These are phyloP conservation scores for Lipomyces mesembrius DNA, from an alignment of 805 yeast species.

Conservation along the genomic window DNA sequence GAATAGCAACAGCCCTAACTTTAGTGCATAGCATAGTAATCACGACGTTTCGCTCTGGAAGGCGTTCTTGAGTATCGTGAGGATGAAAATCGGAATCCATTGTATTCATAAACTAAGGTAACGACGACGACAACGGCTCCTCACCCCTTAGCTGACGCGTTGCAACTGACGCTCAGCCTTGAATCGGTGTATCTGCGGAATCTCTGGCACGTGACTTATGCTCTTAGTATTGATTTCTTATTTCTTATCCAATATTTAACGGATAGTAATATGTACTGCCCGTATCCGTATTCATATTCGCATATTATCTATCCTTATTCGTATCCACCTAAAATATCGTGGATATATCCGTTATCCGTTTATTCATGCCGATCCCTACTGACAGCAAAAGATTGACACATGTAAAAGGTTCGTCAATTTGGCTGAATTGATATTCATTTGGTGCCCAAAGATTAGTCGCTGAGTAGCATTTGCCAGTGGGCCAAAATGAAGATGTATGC, in stretches of 20 bases:
- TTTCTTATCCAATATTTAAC: background rate
- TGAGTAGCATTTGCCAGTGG: too few species aligned
- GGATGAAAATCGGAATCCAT: background rate
- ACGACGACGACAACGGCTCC: constrained; percentile 48
- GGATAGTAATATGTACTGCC: constrained; percentile 37
- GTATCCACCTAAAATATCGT: background rate
- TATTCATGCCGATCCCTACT: constrained; percentile 45
- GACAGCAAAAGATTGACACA: too few species aligned
- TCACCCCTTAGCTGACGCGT: constrained; percentile 48
- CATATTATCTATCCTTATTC: background rate
- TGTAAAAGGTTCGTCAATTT: too few species aligned
- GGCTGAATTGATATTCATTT: too few species aligned
- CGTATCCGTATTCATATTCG: constrained; percentile 45
- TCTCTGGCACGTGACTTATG: constrained; percentile 55
- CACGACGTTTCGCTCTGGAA: constrained; percentile 3
- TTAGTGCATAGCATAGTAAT: background rate
- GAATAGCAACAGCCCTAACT: background rate
- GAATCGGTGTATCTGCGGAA: constrained; percentile 51
- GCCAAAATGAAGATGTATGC: too few species aligned
- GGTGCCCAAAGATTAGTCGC: too few species aligned
- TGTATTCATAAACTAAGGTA: constrained; percentile 4
- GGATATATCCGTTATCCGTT: constrained; percentile 42
- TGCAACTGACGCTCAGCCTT: constrained; percentile 42
- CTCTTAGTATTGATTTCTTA: constrained; percentile 39
- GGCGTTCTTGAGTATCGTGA: constrained; percentile 1